phyloP scores from a whole-genome alignment of 495 filamentous ascomycete genomes.

The Podospora conica region DNA sequence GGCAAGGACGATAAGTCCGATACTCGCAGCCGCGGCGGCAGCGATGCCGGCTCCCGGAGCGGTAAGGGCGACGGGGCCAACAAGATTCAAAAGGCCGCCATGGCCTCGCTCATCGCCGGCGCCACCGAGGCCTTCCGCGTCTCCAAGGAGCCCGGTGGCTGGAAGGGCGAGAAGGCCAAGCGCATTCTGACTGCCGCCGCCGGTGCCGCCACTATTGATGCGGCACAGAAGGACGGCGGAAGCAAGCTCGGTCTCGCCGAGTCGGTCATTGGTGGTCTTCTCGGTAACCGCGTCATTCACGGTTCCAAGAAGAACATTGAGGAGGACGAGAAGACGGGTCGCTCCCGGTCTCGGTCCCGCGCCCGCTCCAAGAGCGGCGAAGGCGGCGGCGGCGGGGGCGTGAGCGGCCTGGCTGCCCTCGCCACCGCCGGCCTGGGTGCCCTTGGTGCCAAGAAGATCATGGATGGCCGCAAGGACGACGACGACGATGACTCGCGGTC shows the following conservation, averaged over 20 bases:
- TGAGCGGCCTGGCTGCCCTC: slow-evolving; percentile 54
- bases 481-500: slow-evolving; percentile 55
- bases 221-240: slow-evolving; percentile 60
- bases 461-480: slow-evolving; percentile 45
- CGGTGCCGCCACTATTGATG: slow-evolving; percentile 76
- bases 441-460: slow-evolving; percentile 72
- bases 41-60: slow-evolving; percentile 44
- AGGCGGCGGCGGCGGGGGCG: slow-evolving; percentile 40
- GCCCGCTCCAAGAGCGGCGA: slow-evolving; percentile 42
- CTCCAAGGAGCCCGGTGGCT: slow-evolving; percentile 77
- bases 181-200: slow-evolving; percentile 82
- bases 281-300: slow-evolving; percentile 73
- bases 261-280: slow-evolving; percentile 78
- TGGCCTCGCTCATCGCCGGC: slow-evolving; percentile 78
- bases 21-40: slow-evolving; percentile 46
- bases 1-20: slow-evolving; percentile 48
- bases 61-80: slow-evolving; percentile 45
- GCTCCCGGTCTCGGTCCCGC: slow-evolving; percentile 47
- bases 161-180: slow-evolving; percentile 80
- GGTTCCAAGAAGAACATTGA: slow-evolving; percentile 60
- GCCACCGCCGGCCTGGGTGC: slow-evolving; percentile 71
- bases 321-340: slow-evolving; percentile 45
- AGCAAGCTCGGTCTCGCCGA: slow-evolving; percentile 60
- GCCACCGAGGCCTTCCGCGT: slow-evolving; percentile 82
- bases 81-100: slow-evolving; percentile 77